These are phyloP conservation scores for Teratosphaeria destructans DNA, from an alignment of 2,329 filamentous ascomycete species.

Conservation along the genomic window DNA sequence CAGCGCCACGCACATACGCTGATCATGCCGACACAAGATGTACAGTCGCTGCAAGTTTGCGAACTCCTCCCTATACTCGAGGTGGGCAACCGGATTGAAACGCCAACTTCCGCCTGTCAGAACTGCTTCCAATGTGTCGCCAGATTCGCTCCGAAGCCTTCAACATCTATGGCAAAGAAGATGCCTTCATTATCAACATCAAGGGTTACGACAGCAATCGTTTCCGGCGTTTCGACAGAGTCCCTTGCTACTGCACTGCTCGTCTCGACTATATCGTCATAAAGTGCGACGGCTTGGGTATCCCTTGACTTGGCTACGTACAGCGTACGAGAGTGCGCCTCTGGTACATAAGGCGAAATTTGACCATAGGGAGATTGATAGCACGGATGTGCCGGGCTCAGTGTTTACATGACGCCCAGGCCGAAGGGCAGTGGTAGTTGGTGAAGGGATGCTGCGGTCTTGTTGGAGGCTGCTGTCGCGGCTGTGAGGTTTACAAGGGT, in stretches of 20 bases:
- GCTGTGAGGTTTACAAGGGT: no score
- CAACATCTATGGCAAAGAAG: background rate
- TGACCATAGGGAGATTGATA: no score
- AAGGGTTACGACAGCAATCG: background rate
- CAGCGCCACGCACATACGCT: background rate
- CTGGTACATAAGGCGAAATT: no score
- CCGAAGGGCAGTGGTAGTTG: no score
- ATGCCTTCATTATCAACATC: background rate
- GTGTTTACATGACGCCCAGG: no score
- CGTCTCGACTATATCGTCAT: background rate
- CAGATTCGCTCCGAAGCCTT: background rate
- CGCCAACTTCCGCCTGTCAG: background rate
- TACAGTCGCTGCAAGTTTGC: background rate
- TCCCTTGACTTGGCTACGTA: no score
- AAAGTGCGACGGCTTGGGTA: background rate
- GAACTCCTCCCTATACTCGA: background rate
- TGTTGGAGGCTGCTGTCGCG: no score
- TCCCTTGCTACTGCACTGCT: background rate
- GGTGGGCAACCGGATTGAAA: background rate
- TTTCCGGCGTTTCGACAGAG: background rate
- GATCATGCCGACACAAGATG: background rate
- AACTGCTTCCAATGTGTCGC: background rate
- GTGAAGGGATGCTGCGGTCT: no score
- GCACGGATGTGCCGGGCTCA: no score
- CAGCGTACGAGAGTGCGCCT: no score